Base-by-base conservation (phyloP, 169 alveolate species). In the Cryptosporidium xiaoi region DNA sequence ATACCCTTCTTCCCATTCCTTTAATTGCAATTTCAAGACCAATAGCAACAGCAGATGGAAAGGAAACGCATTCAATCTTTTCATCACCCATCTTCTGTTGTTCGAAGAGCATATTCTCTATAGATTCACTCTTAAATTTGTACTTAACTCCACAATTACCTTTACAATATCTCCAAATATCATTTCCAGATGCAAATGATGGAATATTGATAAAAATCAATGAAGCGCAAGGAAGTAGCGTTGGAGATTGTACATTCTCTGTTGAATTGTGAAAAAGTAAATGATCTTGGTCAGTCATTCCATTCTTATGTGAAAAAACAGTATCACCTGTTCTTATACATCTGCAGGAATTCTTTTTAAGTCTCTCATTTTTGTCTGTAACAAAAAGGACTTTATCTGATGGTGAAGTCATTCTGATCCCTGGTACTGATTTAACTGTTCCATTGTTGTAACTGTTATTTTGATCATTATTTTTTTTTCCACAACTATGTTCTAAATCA, bases 151-250 rank as follows among this genome's bases (percentile, higher is more conserved):
- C 91, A 36, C 66, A 83, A 46, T 82, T 82, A 3, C 84, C 87
- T 36, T 62, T 77, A n/a, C 87, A 77, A 48, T 77, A 77, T 33
- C 85, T 53, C 95, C 95, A 92, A 16, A 91, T 90, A 31, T 92
- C 94, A 58, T 69, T 66, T n/a, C 95, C 94, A 34, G 90, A 92
- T 6, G 93, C 90, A 77, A 91, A 91, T n/a, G 93, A 89, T 2
- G 94, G 94, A 27, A 92, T 91, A 51, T 92, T 92, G 24, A 90
- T 36, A 29, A 71, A 82, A 12, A 91, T 82, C 53, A 92, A 64
- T 7, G 94, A 90, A 5, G 90, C 92, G 24, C 93, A 82, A 18
- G 83, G 71, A 51, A 71, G 53, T 48, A 83, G 12, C 16, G 62
- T 64, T 33, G 83, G 82, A 7, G 65, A 46, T 1, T n/a, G 51